Base-by-base conservation (phyloP, 352 stramenopile species). In the Phytophthora aleatoria region DNA sequence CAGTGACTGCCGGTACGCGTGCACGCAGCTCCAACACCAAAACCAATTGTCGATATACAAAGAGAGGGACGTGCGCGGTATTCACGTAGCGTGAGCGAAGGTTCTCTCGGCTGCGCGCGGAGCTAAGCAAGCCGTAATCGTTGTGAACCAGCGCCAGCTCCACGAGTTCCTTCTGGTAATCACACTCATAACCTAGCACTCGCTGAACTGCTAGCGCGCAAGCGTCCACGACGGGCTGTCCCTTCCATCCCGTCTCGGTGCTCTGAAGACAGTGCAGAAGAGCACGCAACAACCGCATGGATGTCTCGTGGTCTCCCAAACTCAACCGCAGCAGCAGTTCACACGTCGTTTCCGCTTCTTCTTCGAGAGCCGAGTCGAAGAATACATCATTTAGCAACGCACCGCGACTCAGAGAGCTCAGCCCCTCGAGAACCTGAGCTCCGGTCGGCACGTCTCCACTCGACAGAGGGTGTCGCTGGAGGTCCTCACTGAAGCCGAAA, bases 231-330 rank as follows among this genome's bases (percentile, higher is more conserved):
- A 95, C 81, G 10, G 83, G 76, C 57, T 94, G 84, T 1, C 87
- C 85, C 71, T 95, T 96, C 85, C 87, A 95, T n/a, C 85, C 83
- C 16, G 82, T 91, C 59, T 95, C 89, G 1, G 85, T 91, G 55
- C 75, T 91, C 39, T 88, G 83, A 55, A 96, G 78, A 39, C 85
- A 92, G 47, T 90, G 72, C 16, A 95, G 64, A n/a, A 95, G 60
- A 45, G 83, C 86, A 24, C 79, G 76, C 60, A 93, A 53, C 15
- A 96, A 57, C 42, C 85, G 74, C n/a, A 39, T 62, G 0, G 85
- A 93, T 41, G 85, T 90, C 2, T 61, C 50, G n/a, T 66, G 57
- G 42, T 91, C 76, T 30, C 84, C 83, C 20, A 92, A 73, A 58
- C 82, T 85, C 39, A 95, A 69, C 9, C 85, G 81, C 13, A 94